Evolutionary conservation across 768 basidiomycete genomes (phyloP).

Genomic region (Boletus reticulatus): DNA sequence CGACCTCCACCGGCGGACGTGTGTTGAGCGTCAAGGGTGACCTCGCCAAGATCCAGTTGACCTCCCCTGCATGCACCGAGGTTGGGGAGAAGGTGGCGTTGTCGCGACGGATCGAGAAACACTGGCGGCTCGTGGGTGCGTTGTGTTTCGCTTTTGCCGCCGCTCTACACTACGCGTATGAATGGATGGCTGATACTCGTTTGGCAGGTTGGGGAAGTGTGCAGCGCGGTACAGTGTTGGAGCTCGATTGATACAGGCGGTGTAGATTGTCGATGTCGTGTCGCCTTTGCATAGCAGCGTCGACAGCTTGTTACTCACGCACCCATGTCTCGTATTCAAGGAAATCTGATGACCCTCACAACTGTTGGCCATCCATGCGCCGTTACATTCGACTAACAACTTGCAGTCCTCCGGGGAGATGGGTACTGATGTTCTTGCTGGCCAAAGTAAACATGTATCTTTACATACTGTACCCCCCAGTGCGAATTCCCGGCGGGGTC

Average conservation of each 20-base stretch:
- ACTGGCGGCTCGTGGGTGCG: slow-evolving; percentile 95
- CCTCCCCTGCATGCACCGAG: slow-evolving; percentile 94
- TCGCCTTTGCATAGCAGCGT: not conserved
- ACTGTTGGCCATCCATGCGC: no score
- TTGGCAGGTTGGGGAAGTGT: slow-evolving; percentile 70
- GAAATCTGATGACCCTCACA: not conserved
- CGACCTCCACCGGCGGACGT: slow-evolving; percentile 94
- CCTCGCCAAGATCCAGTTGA: slow-evolving; percentile 90
- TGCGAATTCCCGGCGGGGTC: no score
- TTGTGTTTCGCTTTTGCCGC: slow-evolving; percentile 12
- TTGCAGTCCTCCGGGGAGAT: no score
- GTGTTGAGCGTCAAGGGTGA: slow-evolving; percentile 94
- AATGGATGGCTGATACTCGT: not conserved
- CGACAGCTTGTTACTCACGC: not conserved
- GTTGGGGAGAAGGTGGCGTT: slow-evolving; percentile 97
- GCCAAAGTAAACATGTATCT: no score
- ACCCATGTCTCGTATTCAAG: not conserved
- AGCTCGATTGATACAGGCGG: slow-evolving; percentile 54
- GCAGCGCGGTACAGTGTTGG: slow-evolving; percentile 79
- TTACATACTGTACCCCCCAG: no score
- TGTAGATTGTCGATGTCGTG: not conserved
- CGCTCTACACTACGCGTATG: not conserved
- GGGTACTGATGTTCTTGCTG: no score
- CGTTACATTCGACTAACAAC: no score
- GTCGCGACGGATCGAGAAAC: slow-evolving; percentile 93